Evolutionary conservation across 106 monocot genomes (phyloP).

Genomic region (Platanthera zijinensis): DNA sequence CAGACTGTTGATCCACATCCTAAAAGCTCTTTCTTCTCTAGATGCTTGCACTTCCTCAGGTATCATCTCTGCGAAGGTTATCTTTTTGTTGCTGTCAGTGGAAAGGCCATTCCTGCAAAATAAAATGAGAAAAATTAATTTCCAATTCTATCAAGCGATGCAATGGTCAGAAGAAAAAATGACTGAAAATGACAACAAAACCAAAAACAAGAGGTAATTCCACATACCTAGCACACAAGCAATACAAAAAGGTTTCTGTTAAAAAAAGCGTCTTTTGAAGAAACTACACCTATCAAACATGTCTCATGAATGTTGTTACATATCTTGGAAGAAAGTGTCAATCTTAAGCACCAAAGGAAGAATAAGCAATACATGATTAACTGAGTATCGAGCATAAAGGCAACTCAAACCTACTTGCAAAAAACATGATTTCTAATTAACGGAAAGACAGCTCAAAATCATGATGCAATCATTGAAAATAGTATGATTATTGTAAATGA

Average conservation of each 20-base stretch:
- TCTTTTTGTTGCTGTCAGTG: slow-evolving; percentile 23
- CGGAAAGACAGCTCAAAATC: not conserved
- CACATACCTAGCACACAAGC: not conserved
- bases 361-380: not conserved
- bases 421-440: too few relatives aligned
- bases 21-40: slow-evolving; percentile 60
- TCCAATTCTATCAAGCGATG: not conserved
- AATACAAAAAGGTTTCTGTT: not conserved
- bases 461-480: not conserved
- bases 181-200: not conserved
- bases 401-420: not conserved
- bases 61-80: slow-evolving; percentile 31
- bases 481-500: not conserved
- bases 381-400: not conserved
- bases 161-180: not conserved
- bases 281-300: not conserved
- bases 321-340: not conserved
- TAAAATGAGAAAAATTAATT: not conserved
- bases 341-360: not conserved
- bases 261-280: not conserved
- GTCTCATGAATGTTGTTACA: not conserved
- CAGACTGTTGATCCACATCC: slow-evolving; percentile 50
- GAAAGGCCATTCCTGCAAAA: slow-evolving; percentile 41
- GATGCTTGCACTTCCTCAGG: slow-evolving; percentile 37
- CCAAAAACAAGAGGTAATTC: not conserved